Evolutionary conservation across 495 filamentous ascomycete species (phyloP).

Genomic region (Aspergillus bridgeri): DNA sequence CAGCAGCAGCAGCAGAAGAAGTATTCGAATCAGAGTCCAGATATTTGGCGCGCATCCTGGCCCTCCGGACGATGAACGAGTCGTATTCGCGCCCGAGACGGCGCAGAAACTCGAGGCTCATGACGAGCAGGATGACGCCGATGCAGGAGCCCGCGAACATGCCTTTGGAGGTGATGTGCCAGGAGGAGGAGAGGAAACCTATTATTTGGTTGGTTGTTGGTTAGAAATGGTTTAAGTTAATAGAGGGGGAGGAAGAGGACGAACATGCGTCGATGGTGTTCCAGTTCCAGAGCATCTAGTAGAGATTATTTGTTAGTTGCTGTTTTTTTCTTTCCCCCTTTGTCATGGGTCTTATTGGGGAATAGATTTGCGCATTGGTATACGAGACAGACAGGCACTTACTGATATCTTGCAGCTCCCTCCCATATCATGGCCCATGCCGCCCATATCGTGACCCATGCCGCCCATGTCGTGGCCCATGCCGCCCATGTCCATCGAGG

Average conservation of each 20-base stretch:
- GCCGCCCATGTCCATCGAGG: conserved; percentile 8
- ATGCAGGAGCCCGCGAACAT: conserved; percentile 72
- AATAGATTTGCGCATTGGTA: too few species aligned
- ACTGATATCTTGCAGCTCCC: neutral
- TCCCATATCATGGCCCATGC: neutral
- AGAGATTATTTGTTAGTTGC: neutral
- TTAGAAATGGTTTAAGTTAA: neutral
- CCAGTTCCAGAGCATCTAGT: conserved; percentile 78
- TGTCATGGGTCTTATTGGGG: too few species aligned
- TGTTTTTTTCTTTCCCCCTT: neutral
- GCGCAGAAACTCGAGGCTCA: conserved; percentile 61
- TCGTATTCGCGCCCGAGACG: conserved; percentile 60
- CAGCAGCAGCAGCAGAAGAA: neutral
- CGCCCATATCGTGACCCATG: conserved; percentile 7
- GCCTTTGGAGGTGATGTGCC: conserved; percentile 58
- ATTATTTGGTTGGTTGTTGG: conserved; percentile 8
- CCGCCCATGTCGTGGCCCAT: conserved; percentile 23
- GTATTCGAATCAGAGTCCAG: neutral
- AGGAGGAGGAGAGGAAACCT: conserved; percentile 62
- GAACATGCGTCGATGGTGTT: conserved; percentile 62
- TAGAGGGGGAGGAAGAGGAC: neutral
- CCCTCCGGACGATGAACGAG: conserved; percentile 48
- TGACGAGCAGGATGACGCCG: conserved; percentile 60
- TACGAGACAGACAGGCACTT: neutral
- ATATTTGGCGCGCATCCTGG: conserved; percentile 18